phyloP scores from a whole-genome alignment of 2,329 filamentous ascomycete genomes.

The Macrophomina pseudophaseolina region DNA sequence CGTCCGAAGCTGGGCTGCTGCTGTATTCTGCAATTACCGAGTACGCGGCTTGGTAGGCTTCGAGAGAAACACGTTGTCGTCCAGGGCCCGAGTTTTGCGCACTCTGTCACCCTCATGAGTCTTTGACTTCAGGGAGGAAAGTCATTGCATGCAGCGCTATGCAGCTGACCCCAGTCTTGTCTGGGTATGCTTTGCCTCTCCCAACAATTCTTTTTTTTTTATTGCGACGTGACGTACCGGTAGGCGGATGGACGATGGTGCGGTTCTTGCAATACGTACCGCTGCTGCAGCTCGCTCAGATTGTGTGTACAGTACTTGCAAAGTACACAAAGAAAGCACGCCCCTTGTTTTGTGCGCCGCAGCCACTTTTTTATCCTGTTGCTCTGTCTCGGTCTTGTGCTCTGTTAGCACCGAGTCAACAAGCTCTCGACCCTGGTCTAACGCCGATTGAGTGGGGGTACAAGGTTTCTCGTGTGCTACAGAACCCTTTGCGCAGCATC shows the following conservation, averaged over 20 bases:
- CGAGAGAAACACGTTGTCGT: no score
- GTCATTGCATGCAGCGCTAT: neutral
- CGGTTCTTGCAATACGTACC: neutral
- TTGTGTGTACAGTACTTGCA: no score
- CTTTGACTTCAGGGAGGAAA: neutral
- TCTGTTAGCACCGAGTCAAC: no score
- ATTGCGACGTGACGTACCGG: no score
- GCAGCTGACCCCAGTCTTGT: neutral
- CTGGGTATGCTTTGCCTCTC: neutral
- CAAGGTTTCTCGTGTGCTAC: neutral
- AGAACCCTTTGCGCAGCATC: neutral
- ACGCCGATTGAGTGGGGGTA: neutral
- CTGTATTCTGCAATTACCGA: neutral
- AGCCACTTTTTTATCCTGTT: no score
- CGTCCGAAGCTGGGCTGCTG: slow-evolving; percentile 1
- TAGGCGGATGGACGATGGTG: neutral
- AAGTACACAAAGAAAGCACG: no score
- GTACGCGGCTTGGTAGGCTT: no score
- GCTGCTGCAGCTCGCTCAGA: neutral
- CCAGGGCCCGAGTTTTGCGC: neutral
- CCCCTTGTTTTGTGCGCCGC: no score
- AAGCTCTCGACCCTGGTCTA: no score
- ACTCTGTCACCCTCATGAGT: neutral
- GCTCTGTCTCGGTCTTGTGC: no score
- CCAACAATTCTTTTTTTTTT: neutral